These are phyloP conservation scores for Paulownia fortunei DNA, from an alignment of 257 asterid species.

Conservation along the genomic window DNA sequence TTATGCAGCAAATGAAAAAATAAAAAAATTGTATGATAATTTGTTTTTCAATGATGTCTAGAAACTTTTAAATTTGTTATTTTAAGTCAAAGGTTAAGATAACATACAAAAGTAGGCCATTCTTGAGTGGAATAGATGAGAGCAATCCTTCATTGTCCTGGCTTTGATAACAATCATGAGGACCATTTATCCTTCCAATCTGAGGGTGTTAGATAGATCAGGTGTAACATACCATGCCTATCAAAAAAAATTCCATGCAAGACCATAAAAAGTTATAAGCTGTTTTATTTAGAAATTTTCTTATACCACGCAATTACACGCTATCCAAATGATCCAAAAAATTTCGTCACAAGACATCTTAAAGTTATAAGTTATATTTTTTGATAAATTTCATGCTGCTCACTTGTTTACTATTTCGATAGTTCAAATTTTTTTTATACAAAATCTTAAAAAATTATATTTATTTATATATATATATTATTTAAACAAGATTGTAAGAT, in stretches of 20 bases:
- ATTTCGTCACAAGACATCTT: background rate
- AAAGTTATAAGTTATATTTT: conserved; percentile 7
- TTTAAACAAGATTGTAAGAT: no score
- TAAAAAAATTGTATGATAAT: background rate
- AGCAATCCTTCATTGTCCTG: conserved; percentile 10
- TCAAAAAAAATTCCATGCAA: background rate
- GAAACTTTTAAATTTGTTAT: background rate
- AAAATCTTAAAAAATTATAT: no score
- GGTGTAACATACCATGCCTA: background rate
- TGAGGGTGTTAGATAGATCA: background rate
- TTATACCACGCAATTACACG: background rate
- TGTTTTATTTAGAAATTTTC: background rate
- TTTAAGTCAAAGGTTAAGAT: background rate
- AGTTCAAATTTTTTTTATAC: background rate
- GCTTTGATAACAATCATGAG: background rate
- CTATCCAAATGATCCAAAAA: conserved; percentile 35
- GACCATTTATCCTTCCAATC: background rate
- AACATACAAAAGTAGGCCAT: no score
- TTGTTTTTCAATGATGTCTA: background rate
- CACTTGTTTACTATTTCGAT: no score
- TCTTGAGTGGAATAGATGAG: conserved; percentile 4
- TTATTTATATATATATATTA: no score
- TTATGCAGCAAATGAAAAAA: no score
- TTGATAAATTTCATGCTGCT: conserved; percentile 11
- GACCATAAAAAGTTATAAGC: background rate